phyloP scores from a whole-genome alignment of 2,329 filamentous ascomycete genomes.

The Teratosphaeria destructans region DNA sequence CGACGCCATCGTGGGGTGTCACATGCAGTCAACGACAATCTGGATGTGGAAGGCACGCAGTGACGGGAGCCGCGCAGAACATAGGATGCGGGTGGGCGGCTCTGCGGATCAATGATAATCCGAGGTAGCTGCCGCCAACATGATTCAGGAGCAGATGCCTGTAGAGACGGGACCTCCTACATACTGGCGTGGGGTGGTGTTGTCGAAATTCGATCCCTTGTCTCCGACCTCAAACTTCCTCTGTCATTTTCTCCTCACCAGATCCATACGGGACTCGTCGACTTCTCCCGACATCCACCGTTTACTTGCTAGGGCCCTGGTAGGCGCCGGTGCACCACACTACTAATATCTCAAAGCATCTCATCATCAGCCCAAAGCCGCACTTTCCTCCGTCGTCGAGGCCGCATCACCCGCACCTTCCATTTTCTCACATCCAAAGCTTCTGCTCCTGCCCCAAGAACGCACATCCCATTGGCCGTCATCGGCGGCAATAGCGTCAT shows the following conservation, averaged over 20 bases:
- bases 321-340: not conserved
- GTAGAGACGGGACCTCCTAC: too few relatives aligned
- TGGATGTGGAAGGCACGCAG: not conserved
- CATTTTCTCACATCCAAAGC: not conserved
- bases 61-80: too few relatives aligned
- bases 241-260: not conserved
- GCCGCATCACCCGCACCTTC: not conserved
- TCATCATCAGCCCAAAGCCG: not conserved
- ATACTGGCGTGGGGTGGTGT: not conserved
- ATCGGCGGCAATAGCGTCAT: conserved; percentile 4
- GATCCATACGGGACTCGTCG: not conserved
- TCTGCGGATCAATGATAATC: not conserved
- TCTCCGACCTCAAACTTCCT: not conserved
- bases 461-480: not conserved
- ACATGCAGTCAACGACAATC: not conserved
- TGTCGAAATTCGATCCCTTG: not conserved
- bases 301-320: not conserved
- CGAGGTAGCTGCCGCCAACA: too few relatives aligned
- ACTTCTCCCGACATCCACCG: not conserved
- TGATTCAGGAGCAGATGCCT: too few relatives aligned
- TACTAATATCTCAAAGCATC: not conserved
- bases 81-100: too few relatives aligned
- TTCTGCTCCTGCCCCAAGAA: not conserved
- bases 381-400: not conserved
- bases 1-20: conserved; percentile 52